These are phyloP conservation scores for Ogataea paraovalis DNA, from an alignment of 805 yeast genomes.

Conservation along the genomic window DNA sequence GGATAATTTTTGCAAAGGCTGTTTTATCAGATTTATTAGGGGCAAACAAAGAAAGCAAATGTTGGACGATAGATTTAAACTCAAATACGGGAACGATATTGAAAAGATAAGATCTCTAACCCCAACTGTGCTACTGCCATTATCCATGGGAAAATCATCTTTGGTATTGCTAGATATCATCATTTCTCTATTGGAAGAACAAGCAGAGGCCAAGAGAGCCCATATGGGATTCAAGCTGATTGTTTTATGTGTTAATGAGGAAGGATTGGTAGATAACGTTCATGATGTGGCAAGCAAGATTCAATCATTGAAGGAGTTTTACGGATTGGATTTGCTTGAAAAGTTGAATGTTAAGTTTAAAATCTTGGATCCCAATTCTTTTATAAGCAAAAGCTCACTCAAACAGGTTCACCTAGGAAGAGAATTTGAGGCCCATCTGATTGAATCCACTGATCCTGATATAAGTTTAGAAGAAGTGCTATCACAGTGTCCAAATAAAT, in stretches of 20 bases:
- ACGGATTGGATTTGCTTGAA: slow-evolving; percentile 12
- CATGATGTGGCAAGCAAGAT: neutral
- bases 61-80: slow-evolving; percentile 69
- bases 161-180: slow-evolving; percentile 66
- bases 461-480: slow-evolving; percentile 33
- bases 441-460: neutral
- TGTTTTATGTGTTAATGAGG: slow-evolving; percentile 46
- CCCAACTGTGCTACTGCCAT: slow-evolving; percentile 52
- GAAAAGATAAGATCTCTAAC: slow-evolving; percentile 23
- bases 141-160: slow-evolving; percentile 68
- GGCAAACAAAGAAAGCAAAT: slow-evolving; percentile 80
- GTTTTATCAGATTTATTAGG: slow-evolving; percentile 69
- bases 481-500: slow-evolving; percentile 42
- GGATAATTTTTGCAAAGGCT: slow-evolving; percentile 59
- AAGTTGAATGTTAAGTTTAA: slow-evolving; percentile 36
- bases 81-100: slow-evolving; percentile 47
- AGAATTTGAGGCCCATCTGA: slow-evolving; percentile 22
- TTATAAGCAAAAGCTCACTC: slow-evolving; percentile 30
- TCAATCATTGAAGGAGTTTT: slow-evolving; percentile 10
- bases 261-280: slow-evolving; percentile 13
- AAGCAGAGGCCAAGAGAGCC: slow-evolving; percentile 52
- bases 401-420: slow-evolving; percentile 32
- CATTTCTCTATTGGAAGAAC: slow-evolving; percentile 58
- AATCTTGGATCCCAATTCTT: slow-evolving; percentile 39
- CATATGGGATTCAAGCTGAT: slow-evolving; percentile 62